phyloP scores from a whole-genome alignment of 1,284 basidiomycete species.

The Xerocomus nothofagi region DNA sequence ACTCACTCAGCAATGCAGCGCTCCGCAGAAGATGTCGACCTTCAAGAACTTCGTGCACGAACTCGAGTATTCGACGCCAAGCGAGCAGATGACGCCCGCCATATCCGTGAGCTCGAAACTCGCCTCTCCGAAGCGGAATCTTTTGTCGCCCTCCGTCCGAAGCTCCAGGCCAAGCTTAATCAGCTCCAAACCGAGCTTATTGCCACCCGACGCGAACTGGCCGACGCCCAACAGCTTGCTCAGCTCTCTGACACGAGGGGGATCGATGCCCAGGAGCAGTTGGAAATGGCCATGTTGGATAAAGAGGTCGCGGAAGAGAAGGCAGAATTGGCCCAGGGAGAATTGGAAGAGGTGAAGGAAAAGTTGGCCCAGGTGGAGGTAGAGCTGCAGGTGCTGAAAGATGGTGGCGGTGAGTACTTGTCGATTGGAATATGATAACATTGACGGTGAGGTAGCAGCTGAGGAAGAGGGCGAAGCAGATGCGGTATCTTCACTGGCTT shows the following conservation, averaged over 20 bases:
- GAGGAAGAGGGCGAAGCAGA: slow-evolving; percentile 45
- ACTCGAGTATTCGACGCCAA: slow-evolving; percentile 84
- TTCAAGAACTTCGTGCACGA: slow-evolving; percentile 83
- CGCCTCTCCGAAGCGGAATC: slow-evolving; percentile 81
- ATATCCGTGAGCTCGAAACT: slow-evolving; percentile 82
- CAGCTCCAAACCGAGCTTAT: slow-evolving; percentile 78
- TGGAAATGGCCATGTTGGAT: slow-evolving; percentile 95
- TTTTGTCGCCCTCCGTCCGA: slow-evolving; percentile 83
- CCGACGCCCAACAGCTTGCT: slow-evolving; percentile 65
- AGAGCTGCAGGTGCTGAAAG: slow-evolving; percentile 76
- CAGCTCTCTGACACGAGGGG: slow-evolving; percentile 61
- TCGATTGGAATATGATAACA: slow-evolving; percentile 3
- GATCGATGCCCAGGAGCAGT: slow-evolving; percentile 79
- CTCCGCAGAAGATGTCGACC: slow-evolving; percentile 49
- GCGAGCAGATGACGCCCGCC: slow-evolving; percentile 82
- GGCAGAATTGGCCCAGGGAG: slow-evolving; percentile 77
- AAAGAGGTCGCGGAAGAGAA: slow-evolving; percentile 97
- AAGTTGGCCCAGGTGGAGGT: slow-evolving; percentile 80
- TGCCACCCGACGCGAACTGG: slow-evolving; percentile 61
- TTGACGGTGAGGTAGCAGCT: slow-evolving; percentile 20
- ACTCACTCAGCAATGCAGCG: slow-evolving; percentile 25
- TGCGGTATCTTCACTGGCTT: slow-evolving; percentile 71
- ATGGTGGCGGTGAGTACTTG: slow-evolving; percentile 41
- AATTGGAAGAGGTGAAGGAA: slow-evolving; percentile 79
- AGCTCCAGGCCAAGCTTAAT: slow-evolving; percentile 85